These are phyloP conservation scores for Ganoderma meredithae DNA, from an alignment of 1,284 basidiomycete genomes.

Conservation along the genomic window DNA sequence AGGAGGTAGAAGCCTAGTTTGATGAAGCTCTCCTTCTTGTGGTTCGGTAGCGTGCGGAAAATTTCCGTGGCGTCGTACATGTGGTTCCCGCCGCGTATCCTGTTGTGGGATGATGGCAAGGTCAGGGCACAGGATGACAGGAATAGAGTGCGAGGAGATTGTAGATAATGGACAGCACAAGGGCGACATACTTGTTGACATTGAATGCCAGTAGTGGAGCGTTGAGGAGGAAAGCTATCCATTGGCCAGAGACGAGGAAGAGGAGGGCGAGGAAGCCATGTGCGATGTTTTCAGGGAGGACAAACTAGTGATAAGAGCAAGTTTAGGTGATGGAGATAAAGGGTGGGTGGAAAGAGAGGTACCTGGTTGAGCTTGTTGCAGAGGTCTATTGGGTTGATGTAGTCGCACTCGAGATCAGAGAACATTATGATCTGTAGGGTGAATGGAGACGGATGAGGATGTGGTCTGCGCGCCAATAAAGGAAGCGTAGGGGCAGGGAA, in stretches of 20 bases:
- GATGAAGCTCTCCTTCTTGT: constrained; percentile 98
- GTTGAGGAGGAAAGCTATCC: constrained; percentile 93
- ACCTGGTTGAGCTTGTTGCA: constrained; percentile 99
- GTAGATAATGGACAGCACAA: background rate
- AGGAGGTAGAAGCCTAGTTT: constrained; percentile 96
- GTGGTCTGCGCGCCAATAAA: background rate
- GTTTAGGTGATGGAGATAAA: background rate
- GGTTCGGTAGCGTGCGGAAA: constrained; percentile 91
- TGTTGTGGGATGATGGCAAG: constrained; percentile 42
- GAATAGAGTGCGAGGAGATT: background rate
- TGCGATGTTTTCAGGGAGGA: constrained; percentile 94
- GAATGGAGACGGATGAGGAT: background rate
- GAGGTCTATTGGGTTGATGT: constrained; percentile 99
- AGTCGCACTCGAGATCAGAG: constrained; percentile 97
- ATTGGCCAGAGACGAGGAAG: constrained; percentile 96
- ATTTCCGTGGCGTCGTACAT: constrained; percentile 99
- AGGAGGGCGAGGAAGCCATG: constrained; percentile 91
- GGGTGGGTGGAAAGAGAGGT: constrained; percentile 24
- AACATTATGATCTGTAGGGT: constrained; percentile 98
- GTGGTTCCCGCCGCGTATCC: constrained; percentile 93
- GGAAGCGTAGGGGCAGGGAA: constrained; percentile 34
- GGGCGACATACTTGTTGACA: constrained; percentile 85
- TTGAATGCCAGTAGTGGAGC: constrained; percentile 92
- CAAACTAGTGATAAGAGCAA: constrained; percentile 70
- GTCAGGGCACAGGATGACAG: background rate